A percentile compares a stretch with the other conserved stretches of the same genome.
phyloP scores from a whole-genome alignment of 1,284 basidiomycete genomes.

The Malassezia obtusa region DNA sequence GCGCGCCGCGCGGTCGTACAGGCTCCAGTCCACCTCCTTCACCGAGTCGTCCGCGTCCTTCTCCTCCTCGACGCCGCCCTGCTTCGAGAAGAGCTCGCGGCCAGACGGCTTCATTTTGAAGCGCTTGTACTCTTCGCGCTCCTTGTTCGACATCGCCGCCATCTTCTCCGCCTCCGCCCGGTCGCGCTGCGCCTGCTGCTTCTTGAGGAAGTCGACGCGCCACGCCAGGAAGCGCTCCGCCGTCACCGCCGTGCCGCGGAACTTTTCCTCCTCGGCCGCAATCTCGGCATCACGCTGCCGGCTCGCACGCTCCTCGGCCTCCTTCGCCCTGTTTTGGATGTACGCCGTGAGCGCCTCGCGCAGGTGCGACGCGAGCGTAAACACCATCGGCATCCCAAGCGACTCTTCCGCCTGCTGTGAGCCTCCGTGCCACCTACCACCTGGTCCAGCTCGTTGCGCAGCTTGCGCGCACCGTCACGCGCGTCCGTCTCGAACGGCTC shows the following conservation, averaged over 20 bases:
- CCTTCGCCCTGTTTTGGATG: conserved; percentile 55
- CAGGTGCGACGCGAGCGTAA: conserved; percentile 78
- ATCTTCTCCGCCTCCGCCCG: conserved; percentile 73
- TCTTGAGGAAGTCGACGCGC: conserved; percentile 61
- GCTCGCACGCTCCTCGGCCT: conserved; percentile 53
- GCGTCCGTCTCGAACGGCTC: conserved; percentile 50
- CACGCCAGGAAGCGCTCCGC: conserved; percentile 68
- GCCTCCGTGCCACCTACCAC: conserved; percentile 55
- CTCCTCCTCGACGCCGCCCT: conserved; percentile 25
- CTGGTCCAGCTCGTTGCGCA: conserved; percentile 58
- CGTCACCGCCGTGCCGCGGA: conserved; percentile 81
- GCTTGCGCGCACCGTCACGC: conserved; percentile 48
- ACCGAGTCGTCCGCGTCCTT: conserved; percentile 27
- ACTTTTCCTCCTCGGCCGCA: conserved; percentile 77
- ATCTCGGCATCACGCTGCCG: conserved; percentile 60
- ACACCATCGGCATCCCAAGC: conserved; percentile 94
- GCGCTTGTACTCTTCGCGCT: conserved; percentile 76
- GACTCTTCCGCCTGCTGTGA: conserved; percentile 66
- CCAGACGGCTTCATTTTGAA: conserved; percentile 61
- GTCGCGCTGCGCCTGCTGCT: conserved; percentile 52
- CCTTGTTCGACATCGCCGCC: conserved; percentile 63
- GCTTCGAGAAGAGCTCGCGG: conserved; percentile 33
- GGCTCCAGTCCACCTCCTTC: conserved; percentile 37
- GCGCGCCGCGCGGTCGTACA: conserved; percentile 36
- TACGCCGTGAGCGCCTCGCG: conserved; percentile 63